Evolutionary conservation across 495 filamentous ascomycete genomes (phyloP), one percentile per base, ranked within the genome.

Genomic region (Cairneyella variabilis): DNA sequence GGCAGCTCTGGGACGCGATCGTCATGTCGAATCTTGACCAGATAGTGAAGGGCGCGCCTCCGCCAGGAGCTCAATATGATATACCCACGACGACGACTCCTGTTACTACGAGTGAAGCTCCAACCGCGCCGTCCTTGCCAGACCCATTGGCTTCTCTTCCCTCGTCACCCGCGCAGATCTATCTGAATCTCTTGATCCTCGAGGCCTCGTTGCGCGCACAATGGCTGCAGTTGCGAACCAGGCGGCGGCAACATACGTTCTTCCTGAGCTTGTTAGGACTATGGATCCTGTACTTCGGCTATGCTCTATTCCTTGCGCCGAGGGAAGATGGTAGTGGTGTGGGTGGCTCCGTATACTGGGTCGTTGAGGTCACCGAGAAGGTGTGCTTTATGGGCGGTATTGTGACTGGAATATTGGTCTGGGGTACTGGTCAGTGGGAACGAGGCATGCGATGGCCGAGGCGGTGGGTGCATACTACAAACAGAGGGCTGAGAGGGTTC

Each of bases 161-260:
- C 10, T 92, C 87, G 55, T 90, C 91, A 25, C 88, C 65, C 41
- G 89, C 89, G n/a, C 95, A 97, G 72, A 96, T 97, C 62, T 99
- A 97, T 73, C 80, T 97, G 60, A 99, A 99, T 67, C 86, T 99
- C 32, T 76, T 99, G 47, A 92, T 99, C 61, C 86, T 99, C 65
- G 93, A 99, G 69, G 90, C 90, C 43, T 95, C 90, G 12, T 76
- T 99, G 21, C 91, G 93, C 38, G 83, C 86, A 17, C 93, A 99
- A 63, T 97, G 95, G 68, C 80, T 99, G 46, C 83, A 88, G 49
- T 77, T 97, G 41, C 89, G 90, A 20, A 85, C 90, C 42, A 87
- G 95, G 38, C 82, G 92, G 30, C 84, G 93, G 4, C 90, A 96
- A 61, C 91, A 97, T 65, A 93, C 90, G n/a, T 95, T 96, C 71